These are phyloP conservation scores for Rhodomyrtus psidioides DNA, from an alignment of 441 rosid species.

Conservation along the genomic window DNA sequence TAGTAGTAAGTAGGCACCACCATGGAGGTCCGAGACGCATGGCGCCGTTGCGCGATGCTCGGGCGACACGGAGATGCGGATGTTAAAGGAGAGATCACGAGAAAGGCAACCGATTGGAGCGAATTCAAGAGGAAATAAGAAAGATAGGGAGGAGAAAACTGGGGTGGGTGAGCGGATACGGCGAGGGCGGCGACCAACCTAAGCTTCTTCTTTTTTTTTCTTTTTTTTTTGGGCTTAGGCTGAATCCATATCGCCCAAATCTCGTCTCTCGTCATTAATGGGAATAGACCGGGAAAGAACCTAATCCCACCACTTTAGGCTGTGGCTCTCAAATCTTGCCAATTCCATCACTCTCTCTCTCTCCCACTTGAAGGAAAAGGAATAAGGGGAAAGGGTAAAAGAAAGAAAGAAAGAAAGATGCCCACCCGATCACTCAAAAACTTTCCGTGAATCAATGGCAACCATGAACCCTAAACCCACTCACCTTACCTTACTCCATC, in stretches of 20 bases:
- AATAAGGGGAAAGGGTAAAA: neutral
- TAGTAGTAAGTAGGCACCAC: neutral
- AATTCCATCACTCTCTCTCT: constrained; percentile 18
- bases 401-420: constrained; percentile 32
- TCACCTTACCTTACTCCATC: constrained; percentile 22
- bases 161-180: constrained; percentile 26
- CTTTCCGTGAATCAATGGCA: constrained; percentile 94
- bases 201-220: neutral
- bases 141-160: neutral
- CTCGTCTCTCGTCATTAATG: constrained; percentile 16
- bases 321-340: constrained; percentile 30
- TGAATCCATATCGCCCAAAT: constrained; percentile 25
- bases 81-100: constrained; percentile 25
- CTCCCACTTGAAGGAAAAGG: neutral
- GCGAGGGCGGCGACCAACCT: constrained; percentile 29
- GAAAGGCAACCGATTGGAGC: neutral
- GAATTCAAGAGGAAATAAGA: neutral
- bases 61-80: neutral
- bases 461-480: constrained; percentile 53
- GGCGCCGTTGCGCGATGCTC: neutral
- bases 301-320: constrained; percentile 61
- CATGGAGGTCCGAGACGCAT: neutral
- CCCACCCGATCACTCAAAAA: constrained; percentile 28
- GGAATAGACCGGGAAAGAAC: constrained; percentile 19
- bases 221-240: neutral